phyloP scores from a whole-genome alignment of 208 protist genomes.

The Chromosphaera perkinsii region DNA sequence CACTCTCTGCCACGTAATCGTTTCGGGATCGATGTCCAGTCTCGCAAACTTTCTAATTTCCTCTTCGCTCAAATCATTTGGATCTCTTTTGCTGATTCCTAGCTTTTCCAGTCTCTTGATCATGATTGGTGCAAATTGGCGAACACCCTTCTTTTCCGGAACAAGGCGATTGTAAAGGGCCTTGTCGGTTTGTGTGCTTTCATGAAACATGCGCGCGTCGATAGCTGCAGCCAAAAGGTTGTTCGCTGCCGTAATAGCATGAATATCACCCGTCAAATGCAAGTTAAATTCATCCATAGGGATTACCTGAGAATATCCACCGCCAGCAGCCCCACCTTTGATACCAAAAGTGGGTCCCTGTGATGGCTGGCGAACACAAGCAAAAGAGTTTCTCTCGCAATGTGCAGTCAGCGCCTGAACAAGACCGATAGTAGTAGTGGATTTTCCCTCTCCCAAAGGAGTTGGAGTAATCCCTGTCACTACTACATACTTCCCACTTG shows the following conservation, averaged over 20 bases:
- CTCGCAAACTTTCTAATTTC: slow-evolving; percentile 79
- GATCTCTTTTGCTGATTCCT: slow-evolving; percentile 82
- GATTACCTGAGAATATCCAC: slow-evolving; percentile 86
- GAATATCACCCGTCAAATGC: slow-evolving; percentile 95
- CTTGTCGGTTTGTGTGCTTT: slow-evolving; percentile 79
- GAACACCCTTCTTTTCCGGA: slow-evolving; percentile 7
- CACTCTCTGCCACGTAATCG: slow-evolving; percentile 92
- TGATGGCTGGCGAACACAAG: slow-evolving; percentile 92
- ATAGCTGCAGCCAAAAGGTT: slow-evolving; percentile 89
- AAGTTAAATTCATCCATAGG: slow-evolving; percentile 91
- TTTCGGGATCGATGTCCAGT: slow-evolving; percentile 86
- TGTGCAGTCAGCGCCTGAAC: slow-evolving; percentile 82
- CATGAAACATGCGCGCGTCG: slow-evolving; percentile 92
- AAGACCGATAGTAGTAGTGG: slow-evolving; percentile 91
- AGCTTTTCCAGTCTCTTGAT: slow-evolving; percentile 70
- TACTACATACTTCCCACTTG: slow-evolving; percentile 88
- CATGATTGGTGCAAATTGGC: slow-evolving; percentile 80
- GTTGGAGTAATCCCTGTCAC: slow-evolving; percentile 81
- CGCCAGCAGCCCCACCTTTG: slow-evolving; percentile 85
- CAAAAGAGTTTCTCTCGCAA: slow-evolving; percentile 78
- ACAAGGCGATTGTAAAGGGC: slow-evolving; percentile 63
- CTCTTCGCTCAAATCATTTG: slow-evolving; percentile 65
- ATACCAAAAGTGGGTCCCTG: slow-evolving; percentile 88
- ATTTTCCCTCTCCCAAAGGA: slow-evolving; percentile 92
- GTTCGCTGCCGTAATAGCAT: slow-evolving; percentile 93